Conservation (phyloP, 306 rosid species). For the Quercus wislizeni region DNA sequence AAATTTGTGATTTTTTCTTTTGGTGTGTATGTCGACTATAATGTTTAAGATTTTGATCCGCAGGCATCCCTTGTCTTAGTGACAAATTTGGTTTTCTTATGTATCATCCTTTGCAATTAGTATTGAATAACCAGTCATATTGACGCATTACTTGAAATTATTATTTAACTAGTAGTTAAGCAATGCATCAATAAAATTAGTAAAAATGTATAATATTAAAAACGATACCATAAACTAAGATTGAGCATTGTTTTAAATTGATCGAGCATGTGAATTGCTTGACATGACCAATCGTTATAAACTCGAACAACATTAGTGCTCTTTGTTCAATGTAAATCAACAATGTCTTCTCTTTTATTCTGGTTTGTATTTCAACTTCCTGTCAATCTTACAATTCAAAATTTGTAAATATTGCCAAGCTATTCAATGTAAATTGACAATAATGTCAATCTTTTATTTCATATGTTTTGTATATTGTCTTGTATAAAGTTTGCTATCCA, state of each 20-base stretch:
- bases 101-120: no score
- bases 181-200: no score
- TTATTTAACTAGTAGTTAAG: neutral
- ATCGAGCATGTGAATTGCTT: neutral
- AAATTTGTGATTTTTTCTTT: neutral
- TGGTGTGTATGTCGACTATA: neutral
- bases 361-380: neutral
- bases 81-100: no score
- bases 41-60: neutral
- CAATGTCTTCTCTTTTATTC: neutral
- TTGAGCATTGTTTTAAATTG: neutral
- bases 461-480: conserved; percentile 13
- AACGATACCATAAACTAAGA: neutral
- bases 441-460: conserved; percentile 2
- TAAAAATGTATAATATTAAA: neutral
- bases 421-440: no score
- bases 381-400: neutral
- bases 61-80: no score
- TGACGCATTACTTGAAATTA: neutral
- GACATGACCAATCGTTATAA: neutral
- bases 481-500: conserved; percentile 8
- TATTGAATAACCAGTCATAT: neutral
- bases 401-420: neutral
- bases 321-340: neutral
- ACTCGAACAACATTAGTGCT: neutral